phyloP scores from a whole-genome alignment of 192 early-diverging fungal genomes.

The Bifiguratus adelaidae region DNA sequence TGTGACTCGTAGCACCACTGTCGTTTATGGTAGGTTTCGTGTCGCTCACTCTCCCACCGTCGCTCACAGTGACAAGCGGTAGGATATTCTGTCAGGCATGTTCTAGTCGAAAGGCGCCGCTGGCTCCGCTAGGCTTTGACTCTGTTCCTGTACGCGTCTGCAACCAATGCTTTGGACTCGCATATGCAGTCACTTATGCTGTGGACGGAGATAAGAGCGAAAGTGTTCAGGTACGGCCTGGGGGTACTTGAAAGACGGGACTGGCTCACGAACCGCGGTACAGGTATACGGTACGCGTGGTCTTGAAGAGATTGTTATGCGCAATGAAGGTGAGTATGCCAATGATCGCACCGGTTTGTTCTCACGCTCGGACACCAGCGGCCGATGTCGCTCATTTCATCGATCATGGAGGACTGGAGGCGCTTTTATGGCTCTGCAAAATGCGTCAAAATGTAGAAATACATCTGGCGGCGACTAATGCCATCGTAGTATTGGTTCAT shows the following conservation, averaged over 20 bases:
- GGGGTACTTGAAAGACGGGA: background rate
- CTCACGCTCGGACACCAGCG: slow-evolving; percentile 24
- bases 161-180: slow-evolving; percentile 40
- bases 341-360: too few relatives aligned
- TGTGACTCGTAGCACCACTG: slow-evolving; percentile 41
- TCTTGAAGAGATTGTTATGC: slow-evolving; percentile 34
- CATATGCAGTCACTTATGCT: slow-evolving; percentile 41
- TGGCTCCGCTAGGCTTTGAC: slow-evolving; percentile 41
- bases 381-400: slow-evolving; percentile 28
- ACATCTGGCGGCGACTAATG: slow-evolving; percentile 30
- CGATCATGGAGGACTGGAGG: slow-evolving; percentile 40
- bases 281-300: slow-evolving; percentile 38
- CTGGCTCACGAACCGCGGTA: too few relatives aligned
- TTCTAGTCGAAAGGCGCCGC: slow-evolving; percentile 31
- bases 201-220: slow-evolving; percentile 38
- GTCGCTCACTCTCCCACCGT: background rate
- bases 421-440: slow-evolving; percentile 35
- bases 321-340: slow-evolving; percentile 35
- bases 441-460: slow-evolving; percentile 21
- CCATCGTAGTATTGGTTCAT: too few relatives aligned
- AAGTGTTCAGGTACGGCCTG: slow-evolving; percentile 30
- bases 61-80: slow-evolving; percentile 18
- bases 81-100: slow-evolving; percentile 46
- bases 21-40: slow-evolving; percentile 34
- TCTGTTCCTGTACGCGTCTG: slow-evolving; percentile 40